Evolutionary conservation across 345 rosid species (phyloP).

Genomic region (Jatropha curcas): DNA sequence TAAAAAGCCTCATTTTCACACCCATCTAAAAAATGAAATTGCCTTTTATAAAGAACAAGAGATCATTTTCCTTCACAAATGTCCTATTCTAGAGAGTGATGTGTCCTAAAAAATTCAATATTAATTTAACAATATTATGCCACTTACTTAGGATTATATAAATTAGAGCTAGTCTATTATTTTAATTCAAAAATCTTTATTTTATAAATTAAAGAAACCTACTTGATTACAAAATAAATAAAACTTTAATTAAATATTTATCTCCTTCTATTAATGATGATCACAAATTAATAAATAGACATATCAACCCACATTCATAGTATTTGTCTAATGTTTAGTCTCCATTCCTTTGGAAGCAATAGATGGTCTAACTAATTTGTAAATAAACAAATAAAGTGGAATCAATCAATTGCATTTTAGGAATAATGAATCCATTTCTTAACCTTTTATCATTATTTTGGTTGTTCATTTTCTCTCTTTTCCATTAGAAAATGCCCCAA

Average conservation of each 20-base stretch:
- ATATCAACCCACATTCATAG: background rate
- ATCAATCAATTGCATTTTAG: too few relatives aligned
- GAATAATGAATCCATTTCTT: too few relatives aligned
- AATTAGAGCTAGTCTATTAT: too few relatives aligned
- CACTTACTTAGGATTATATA: too few relatives aligned
- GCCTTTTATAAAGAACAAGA: background rate
- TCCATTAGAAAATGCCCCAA: too few relatives aligned
- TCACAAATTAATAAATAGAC: background rate
- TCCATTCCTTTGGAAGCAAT: background rate
- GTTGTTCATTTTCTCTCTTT: too few relatives aligned
- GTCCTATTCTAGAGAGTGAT: conserved; percentile 5
- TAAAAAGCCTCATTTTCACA: background rate
- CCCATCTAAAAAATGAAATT: background rate
- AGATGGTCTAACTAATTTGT: background rate
- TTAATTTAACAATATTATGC: background rate
- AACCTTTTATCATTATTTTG: too few relatives aligned
- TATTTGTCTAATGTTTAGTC: background rate
- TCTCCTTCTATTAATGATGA: too few relatives aligned
- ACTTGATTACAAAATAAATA: background rate
- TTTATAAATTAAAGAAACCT: too few relatives aligned
- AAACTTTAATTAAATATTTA: background rate
- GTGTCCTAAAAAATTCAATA: background rate
- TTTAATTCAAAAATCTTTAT: too few relatives aligned
- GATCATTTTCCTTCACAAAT: conserved; percentile 1
- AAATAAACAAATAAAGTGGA: background rate